phyloP scores from a whole-genome alignment of 2,329 filamentous ascomycete species.

The Coniochaeta sp. region DNA sequence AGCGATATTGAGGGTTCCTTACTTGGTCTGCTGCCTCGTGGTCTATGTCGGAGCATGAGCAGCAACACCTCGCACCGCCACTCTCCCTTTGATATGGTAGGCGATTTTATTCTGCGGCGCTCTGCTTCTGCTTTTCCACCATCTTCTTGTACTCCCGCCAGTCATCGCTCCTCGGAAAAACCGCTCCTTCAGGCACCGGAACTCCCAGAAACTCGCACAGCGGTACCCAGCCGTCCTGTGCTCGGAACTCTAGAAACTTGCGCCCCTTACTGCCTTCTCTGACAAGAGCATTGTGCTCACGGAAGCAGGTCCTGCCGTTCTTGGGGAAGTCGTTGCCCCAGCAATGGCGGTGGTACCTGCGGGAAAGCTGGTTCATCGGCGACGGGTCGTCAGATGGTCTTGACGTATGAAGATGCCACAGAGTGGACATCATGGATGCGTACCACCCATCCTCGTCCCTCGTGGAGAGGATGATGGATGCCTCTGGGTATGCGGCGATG shows the following conservation, averaged over 20 bases:
- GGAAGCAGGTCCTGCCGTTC: conserved; percentile 14
- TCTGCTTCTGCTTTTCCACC: conserved; percentile 11
- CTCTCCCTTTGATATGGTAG: no score
- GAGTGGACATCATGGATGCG: conserved; percentile 29
- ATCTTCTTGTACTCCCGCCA: conserved; percentile 21
- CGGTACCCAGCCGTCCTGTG: conserved; percentile 18
- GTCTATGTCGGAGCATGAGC: not conserved
- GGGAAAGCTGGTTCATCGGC: conserved; percentile 16
- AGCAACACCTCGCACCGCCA: no score
- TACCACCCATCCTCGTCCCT: conserved; percentile 53
- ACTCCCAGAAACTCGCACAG: conserved; percentile 19
- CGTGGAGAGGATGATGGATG: conserved; percentile 52
- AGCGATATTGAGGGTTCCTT: not conserved
- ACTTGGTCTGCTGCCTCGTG: not conserved
- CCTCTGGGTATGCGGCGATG: conserved; percentile 54
- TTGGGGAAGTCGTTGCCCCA: conserved; percentile 19
- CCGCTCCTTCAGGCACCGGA: conserved; percentile 9
- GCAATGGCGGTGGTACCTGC: conserved; percentile 18
- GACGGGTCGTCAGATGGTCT: conserved; percentile 8
- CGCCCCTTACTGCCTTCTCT: conserved; percentile 8
- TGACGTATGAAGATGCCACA: conserved; percentile 14
- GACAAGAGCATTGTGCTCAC: conserved; percentile 17
- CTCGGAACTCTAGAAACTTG: conserved; percentile 18
- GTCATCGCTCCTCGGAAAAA: conserved; percentile 21
- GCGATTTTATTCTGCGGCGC: not conserved